Base-by-base conservation (phyloP, 139 green algal species). In the Chlorella sp. region DNA sequence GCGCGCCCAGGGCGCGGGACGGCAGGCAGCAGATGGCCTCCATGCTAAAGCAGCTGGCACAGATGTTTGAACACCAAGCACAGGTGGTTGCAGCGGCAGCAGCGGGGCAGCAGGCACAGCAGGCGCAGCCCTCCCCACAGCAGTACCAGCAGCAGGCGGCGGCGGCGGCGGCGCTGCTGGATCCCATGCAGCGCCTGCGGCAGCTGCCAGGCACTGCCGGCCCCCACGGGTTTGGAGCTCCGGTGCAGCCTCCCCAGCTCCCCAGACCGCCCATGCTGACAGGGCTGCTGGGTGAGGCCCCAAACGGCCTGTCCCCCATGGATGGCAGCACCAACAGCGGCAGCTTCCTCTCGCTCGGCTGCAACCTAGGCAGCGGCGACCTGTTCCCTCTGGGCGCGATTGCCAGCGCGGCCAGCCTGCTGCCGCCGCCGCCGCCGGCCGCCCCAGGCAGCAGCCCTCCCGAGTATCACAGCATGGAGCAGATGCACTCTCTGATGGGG, bases 221-320 rank as follows among this genome's bases (percentile, higher is more conserved):
- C 80, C 32, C 22, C 82, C 64, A 21, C 34, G 85, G 73, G 18
- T 69, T 48, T 3, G 79, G 34, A 57, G 48, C 48, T 57, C 48
- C 48, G 5, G 94, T 98, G 42, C 95, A 98, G 94, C 93, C 21
- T 26, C 64, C 64, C 16, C 11, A 71, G 64, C 64, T 71, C 21
- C 64, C 64, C 21, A 26, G 19, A 14, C 21, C 64, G 21, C 64
- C 64, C 11, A 21, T 37, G 69, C 69, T 77, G 69, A 36, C 69
- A 3, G 28, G 69, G 24, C 26, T 36, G 69, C 26, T 77, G 5
- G 48, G 48, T 5, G 48, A 57, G 48, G 48, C 7, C 48, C 7
- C 7, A 9, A 9, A 9, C 48, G 48, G 48, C 48, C 9, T 57
- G 48, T 5, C 48, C 48, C 48, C 48, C 5, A 57, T 71, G 64